Evolutionary conservation across 164 flowering plant species (phyloP).

Genomic region (Chimonanthus salicifolius): DNA sequence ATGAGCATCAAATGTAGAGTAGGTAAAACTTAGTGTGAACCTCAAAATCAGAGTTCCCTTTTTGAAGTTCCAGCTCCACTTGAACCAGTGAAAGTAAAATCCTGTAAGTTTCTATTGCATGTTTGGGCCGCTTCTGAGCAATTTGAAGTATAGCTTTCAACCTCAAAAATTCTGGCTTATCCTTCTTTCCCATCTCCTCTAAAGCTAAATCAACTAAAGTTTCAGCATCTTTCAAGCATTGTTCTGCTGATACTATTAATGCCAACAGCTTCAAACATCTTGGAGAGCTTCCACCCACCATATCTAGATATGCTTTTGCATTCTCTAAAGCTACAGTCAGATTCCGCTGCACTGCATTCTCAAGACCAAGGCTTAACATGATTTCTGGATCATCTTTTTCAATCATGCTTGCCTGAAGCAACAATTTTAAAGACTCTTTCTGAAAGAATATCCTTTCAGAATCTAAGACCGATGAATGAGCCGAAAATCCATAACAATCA

Average conservation of each 20-base stretch:
- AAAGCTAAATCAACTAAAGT: constrained; percentile 69
- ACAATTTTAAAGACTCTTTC: constrained; percentile 46
- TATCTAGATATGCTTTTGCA: constrained; percentile 40
- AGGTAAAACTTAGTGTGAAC: constrained; percentile 16
- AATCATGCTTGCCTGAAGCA: constrained; percentile 38
- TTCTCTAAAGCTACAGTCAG: constrained; percentile 55
- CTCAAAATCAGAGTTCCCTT: constrained; percentile 30
- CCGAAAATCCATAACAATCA: constrained; percentile 68
- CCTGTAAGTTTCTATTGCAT: constrained; percentile 75
- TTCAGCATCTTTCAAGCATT: constrained; percentile 74
- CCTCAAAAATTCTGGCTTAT: constrained; percentile 60
- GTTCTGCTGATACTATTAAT: constrained; percentile 66
- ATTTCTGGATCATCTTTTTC: constrained; percentile 56
- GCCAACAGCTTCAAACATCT: constrained; percentile 77
- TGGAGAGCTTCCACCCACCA: constrained; percentile 49
- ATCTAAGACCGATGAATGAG: constrained; percentile 56
- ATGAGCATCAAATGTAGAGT: background rate
- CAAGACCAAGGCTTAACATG: constrained; percentile 49
- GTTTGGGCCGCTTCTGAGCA: constrained; percentile 76
- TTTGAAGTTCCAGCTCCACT: constrained; percentile 38
- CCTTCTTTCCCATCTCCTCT: constrained; percentile 61
- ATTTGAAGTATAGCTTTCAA: constrained; percentile 76
- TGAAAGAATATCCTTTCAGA: constrained; percentile 46
- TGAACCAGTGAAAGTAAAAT: constrained; percentile 63
- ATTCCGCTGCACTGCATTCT: constrained; percentile 80